These are phyloP conservation scores for Wickerhamomyces kurtzmanii DNA, from an alignment of 805 yeast genomes.

Conservation along the genomic window DNA sequence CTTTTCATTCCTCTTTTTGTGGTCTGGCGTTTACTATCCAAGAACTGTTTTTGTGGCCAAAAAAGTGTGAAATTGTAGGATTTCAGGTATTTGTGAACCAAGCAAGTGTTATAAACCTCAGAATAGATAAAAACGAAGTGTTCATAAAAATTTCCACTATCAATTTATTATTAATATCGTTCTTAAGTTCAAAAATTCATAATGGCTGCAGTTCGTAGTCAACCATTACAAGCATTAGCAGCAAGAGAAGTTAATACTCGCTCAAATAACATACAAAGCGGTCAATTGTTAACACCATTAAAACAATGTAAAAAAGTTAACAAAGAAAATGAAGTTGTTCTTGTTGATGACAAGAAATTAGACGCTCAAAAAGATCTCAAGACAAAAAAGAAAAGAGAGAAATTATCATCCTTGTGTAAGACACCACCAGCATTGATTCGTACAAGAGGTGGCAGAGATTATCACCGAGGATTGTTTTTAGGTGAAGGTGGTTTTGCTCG, in stretches of 20 bases:
- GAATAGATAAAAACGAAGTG: no score
- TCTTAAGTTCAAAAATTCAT: no score
- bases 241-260: conserved; percentile 23
- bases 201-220: conserved; percentile 25
- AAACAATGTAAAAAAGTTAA: conserved; percentile 18
- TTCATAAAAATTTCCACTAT: no score
- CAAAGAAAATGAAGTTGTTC: conserved; percentile 5
- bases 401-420: conserved; percentile 82
- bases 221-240: conserved; percentile 27
- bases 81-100: no score
- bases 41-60: no score
- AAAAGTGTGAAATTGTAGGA: no score
- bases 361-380: conserved; percentile 16
- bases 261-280: conserved; percentile 4
- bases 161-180: not conserved
- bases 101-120: no score
- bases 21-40: no score
- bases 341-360: not conserved
- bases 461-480: conserved; percentile 79
- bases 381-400: conserved; percentile 73
- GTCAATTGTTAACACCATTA: conserved; percentile 14
- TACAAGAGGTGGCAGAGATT: conserved; percentile 79
- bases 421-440: conserved; percentile 94
- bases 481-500: conserved; percentile 99
- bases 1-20: no score